Evolutionary conservation across 768 basidiomycete species (phyloP).

Genomic region (Holtermanniella nyarrowii): DNA sequence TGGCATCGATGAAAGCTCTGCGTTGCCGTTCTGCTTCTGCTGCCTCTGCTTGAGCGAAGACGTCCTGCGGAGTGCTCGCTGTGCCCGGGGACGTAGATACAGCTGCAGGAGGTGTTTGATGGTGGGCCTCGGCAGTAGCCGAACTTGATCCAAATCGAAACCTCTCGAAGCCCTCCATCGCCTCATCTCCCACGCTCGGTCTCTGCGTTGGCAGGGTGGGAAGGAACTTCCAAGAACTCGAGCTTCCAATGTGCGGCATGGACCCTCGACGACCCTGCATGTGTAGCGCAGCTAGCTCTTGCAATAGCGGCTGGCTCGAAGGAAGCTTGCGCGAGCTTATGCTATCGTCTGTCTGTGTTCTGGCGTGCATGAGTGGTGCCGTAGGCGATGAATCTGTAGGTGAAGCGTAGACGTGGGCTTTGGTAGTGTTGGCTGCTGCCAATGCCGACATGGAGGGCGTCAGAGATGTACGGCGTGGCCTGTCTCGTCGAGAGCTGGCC

Average conservation of each 20-base stretch:
- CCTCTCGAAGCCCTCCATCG: constrained; percentile 8
- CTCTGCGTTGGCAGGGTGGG: constrained; percentile 10
- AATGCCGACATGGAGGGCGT: constrained; percentile 28
- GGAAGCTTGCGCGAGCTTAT: not conserved
- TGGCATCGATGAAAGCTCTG: constrained; percentile 33
- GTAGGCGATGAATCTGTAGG: constrained; percentile 17
- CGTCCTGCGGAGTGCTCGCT: constrained; percentile 10
- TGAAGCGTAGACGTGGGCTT: constrained; percentile 16
- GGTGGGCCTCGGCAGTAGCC: constrained; percentile 3
- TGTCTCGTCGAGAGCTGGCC: not conserved
- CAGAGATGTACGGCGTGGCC: constrained; percentile 25
- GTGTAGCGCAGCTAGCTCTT: not conserved
- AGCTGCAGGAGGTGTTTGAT: not conserved
- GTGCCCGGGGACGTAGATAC: not conserved
- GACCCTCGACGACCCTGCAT: not conserved
- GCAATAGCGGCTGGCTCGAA: not conserved
- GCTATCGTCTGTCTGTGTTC: constrained; percentile 6
- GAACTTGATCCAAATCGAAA: constrained; percentile 13
- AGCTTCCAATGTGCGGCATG: not conserved
- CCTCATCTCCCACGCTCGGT: constrained; percentile 2
- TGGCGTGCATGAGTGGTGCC: constrained; percentile 3
- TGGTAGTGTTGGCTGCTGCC: constrained; percentile 28
- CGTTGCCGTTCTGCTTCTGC: constrained; percentile 38
- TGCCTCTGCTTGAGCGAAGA: constrained; percentile 28
- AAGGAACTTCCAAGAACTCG: not conserved